phyloP scores from a whole-genome alignment of 192 early-diverging fungal species.

The Backusella parvicylindrica region DNA sequence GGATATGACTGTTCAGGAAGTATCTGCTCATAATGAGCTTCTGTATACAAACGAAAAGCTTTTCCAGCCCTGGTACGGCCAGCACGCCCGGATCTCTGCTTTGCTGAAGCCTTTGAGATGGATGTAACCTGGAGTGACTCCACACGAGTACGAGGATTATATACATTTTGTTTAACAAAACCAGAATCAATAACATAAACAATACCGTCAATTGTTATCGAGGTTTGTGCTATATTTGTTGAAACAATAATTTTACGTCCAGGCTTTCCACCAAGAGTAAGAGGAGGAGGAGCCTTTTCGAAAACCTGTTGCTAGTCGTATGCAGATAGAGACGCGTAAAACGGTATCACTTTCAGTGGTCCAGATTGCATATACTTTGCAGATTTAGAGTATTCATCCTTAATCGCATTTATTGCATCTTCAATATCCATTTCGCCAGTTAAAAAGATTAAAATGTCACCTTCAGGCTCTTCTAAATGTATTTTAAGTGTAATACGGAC shows the following conservation, averaged over 20 bases:
- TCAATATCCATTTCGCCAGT: constrained; percentile 99
- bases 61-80: constrained; percentile 96
- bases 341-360: constrained; percentile 77
- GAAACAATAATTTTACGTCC: constrained; percentile 97
- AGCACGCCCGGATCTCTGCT: constrained; percentile 97
- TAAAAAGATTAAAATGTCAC: constrained; percentile 95
- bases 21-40: constrained; percentile 89
- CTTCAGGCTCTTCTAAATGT: constrained; percentile 87
- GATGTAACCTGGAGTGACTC: constrained; percentile 93
- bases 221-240: constrained; percentile 98
- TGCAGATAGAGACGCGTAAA: constrained; percentile 92
- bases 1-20: constrained; percentile 97
- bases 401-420: constrained; percentile 84
- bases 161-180: constrained; percentile 97
- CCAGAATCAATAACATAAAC: constrained; percentile 99
- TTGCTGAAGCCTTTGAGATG: constrained; percentile 91
- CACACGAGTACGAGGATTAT: constrained; percentile 95
- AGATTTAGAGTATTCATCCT: constrained; percentile 68
- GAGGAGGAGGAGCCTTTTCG: constrained; percentile 80
- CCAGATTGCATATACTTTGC: constrained; percentile 58
- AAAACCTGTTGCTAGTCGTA: constrained; percentile 91
- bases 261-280: constrained; percentile 69
- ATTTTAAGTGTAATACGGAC: constrained; percentile 93
- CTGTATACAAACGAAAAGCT: constrained; percentile 96
- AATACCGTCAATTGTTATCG: constrained; percentile 97